Evolutionary conservation across 371 early-diverging fungal genomes (phyloP), one percentile per base, ranked within the genome.

Genomic region (Parasitella parasitica): DNA sequence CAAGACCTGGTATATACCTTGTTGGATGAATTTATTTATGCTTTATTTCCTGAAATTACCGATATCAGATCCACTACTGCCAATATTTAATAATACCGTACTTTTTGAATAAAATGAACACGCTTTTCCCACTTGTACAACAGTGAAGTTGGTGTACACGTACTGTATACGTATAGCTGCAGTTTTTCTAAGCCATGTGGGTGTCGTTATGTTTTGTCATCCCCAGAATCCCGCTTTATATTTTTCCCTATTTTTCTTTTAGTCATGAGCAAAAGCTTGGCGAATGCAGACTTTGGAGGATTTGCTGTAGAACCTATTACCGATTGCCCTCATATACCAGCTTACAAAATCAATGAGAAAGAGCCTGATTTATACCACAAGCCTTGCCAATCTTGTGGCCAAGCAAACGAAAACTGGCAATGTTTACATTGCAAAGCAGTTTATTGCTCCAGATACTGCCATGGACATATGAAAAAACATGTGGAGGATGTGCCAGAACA

Each of bases 11-110:
- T 84, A 7, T 89, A 94, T 64, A 78, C 72, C 2, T 57, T 91
- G 3, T 70, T 95, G 26, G 96, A 96, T 70, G 93, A 89, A 59
- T 56, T 91, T 27, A 59, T 93, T 6, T 71, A 62, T 8, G 82
- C 83, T 5, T 54, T 93, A 43, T 94, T 94, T 70, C 92, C 93
- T 13, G 92, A 93, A 39, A 39, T 39, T 16, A 39, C 39, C 18
- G 39, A 39, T 39, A 16, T 39, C 7, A 39, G 18, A 6, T 1
- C 39, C 2, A 16, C 39, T 39, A 39, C 39, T 18, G 6, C 39
- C 16, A 18, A 16, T 16, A 39, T 39, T 18, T 18, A 39, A 15
- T 18, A 39, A n/a, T 30, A 8, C n/a, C n/a, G n/a, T n/a, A n/a
- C n/a, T n/a, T n/a, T 37, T 37, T 13, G n/a, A n/a, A 24, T 26